Evolutionary conservation across 805 yeast species (phyloP).

Genomic region (Saccharomycopsis microspora): DNA sequence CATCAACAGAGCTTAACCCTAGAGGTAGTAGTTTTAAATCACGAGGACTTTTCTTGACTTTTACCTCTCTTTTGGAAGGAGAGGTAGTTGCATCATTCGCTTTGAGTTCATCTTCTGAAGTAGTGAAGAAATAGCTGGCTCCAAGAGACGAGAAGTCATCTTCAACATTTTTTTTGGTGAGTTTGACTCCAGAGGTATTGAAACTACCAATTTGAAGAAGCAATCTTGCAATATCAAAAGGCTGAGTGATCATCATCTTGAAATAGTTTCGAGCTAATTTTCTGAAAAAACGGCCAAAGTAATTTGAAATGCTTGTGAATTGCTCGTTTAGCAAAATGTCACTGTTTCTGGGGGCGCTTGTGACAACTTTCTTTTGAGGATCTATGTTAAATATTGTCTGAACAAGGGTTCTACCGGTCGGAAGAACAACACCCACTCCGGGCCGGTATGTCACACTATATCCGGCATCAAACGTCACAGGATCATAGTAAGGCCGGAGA

Average conservation of each 20-base stretch:
- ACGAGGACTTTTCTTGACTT: slow-evolving; percentile 16
- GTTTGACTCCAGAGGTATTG: slow-evolving; percentile 16
- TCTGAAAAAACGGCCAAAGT: slow-evolving; percentile 33
- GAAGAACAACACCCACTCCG: slow-evolving; percentile 49
- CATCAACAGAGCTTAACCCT: slow-evolving; percentile 52
- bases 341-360: neutral
- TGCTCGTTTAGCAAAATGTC: slow-evolving; percentile 2
- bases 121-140: slow-evolving; percentile 22
- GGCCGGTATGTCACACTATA: slow-evolving; percentile 50
- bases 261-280: slow-evolving; percentile 60
- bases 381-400: slow-evolving; percentile 11
- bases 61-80: neutral
- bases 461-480: slow-evolving; percentile 55
- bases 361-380: neutral
- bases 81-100: slow-evolving; percentile 6
- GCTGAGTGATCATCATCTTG: slow-evolving; percentile 65
- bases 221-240: slow-evolving; percentile 74
- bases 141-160: slow-evolving; percentile 6
- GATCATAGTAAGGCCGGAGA: slow-evolving; percentile 60
- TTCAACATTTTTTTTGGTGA: neutral
- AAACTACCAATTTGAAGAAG: slow-evolving; percentile 74
- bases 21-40: slow-evolving; percentile 34
- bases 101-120: slow-evolving; percentile 14
- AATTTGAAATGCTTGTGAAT: neutral
- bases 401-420: slow-evolving; percentile 28